Conservation (phyloP, 179 eudicot species). For the Actinidia chinensis region DNA sequence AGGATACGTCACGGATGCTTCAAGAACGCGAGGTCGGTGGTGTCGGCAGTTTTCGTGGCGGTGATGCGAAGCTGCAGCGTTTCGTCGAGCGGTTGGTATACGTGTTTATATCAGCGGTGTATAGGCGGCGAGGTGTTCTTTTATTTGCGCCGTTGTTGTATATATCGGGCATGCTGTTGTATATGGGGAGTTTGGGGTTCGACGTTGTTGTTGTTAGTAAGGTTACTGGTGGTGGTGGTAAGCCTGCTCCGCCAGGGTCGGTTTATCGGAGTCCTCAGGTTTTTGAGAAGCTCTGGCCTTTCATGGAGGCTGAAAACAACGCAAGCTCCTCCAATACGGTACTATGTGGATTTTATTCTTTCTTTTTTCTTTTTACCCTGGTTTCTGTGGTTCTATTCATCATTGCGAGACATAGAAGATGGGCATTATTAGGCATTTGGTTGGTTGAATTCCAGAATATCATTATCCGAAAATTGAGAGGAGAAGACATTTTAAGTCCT, state of each 20-base stretch:
- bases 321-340: conserved; percentile 67
- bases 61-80: conserved; percentile 44
- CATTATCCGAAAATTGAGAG: too few species aligned
- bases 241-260: conserved; percentile 58
- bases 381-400: neutral
- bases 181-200: conserved; percentile 74
- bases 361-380: neutral
- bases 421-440: neutral
- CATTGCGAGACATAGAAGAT: neutral
- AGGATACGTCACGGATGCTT: conserved; percentile 44
- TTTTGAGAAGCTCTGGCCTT: conserved; percentile 74
- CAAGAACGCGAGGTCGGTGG: conserved; percentile 30
- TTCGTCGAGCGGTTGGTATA: conserved; percentile 65
- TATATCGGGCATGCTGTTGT: conserved; percentile 78
- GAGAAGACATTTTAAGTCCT: too few species aligned
- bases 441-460: neutral
- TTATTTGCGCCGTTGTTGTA: conserved; percentile 81
- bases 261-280: conserved; percentile 83
- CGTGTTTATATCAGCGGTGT: conserved; percentile 56
- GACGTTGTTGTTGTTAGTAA: conserved; percentile 43
- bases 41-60: conserved; percentile 22
- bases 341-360: neutral
- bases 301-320: conserved; percentile 60
- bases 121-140: conserved; percentile 75
- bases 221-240: conserved; percentile 14